Percentiles rank a stretch among this genome's conserved stretches.
Evolutionary conservation across 345 rosid genomes (phyloP).

Genomic region (Hibiscus tridactylites): DNA sequence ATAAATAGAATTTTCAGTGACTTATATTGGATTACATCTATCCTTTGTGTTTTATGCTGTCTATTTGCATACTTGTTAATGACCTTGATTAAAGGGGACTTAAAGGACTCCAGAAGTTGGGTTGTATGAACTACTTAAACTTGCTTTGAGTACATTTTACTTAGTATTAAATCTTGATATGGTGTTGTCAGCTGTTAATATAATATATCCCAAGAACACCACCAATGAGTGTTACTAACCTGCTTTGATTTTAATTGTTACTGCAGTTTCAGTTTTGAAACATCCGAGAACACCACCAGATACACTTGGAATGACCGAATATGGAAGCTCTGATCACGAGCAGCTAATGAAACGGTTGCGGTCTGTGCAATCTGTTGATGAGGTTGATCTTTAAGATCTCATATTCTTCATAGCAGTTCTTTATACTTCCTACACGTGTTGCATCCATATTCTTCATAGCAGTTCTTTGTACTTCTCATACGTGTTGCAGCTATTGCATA

Average conservation of each 20-base stretch:
- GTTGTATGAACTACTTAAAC: neutral
- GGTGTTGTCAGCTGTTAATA: neutral
- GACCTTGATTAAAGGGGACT: no score
- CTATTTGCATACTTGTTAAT: no score
- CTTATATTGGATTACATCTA: neutral
- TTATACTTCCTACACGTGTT: neutral
- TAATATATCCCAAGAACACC: neutral
- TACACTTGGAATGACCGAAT: neutral
- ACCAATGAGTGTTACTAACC: neutral
- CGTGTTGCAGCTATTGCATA: neutral
- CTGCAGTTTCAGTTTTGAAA: slow-evolving; percentile 34
- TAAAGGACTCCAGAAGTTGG: neutral
- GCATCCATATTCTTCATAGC: neutral
- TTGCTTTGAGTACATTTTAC: neutral
- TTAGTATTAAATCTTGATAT: neutral
- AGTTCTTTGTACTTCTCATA: neutral
- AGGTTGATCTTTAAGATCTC: slow-evolving; percentile 23
- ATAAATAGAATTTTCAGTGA: neutral
- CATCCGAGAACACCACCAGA: slow-evolving; percentile 13
- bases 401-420: neutral
- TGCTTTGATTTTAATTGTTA: neutral
- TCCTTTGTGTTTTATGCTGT: neutral
- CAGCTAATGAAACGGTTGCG: slow-evolving; percentile 54
- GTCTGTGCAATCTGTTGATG: slow-evolving; percentile 52
- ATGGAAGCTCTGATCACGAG: slow-evolving; percentile 29